phyloP scores from a whole-genome alignment of 164 flowering plant genomes.

The Annona squamosa region DNA sequence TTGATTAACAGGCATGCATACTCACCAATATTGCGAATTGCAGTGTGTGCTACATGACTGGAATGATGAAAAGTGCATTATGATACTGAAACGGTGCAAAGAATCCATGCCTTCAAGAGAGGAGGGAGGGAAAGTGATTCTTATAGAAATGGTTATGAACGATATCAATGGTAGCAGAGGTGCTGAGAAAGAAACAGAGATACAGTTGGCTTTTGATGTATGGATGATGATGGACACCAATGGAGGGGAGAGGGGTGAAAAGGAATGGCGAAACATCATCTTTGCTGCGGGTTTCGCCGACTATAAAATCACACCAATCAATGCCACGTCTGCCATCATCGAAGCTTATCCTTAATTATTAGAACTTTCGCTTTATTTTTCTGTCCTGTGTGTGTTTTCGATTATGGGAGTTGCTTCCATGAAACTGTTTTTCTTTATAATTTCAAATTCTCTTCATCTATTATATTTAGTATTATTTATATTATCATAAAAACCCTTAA shows the following conservation, averaged over 20 bases:
- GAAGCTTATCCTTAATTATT: too few species aligned
- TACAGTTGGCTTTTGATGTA: not conserved
- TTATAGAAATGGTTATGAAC: constrained; percentile 32
- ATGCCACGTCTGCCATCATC: too few species aligned
- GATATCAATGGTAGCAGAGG: not conserved
- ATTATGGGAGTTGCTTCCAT: too few species aligned
- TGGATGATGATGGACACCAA: constrained; percentile 20
- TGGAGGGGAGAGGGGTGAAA: constrained; percentile 25
- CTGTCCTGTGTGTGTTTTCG: too few species aligned
- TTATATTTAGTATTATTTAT: too few species aligned
- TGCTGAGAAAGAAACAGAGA: constrained; percentile 22
- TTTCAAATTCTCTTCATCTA: too few species aligned
- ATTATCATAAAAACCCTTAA: too few species aligned
- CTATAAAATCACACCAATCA: constrained; percentile 3
- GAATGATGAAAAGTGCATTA: constrained; percentile 34
- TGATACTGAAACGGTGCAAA: constrained; percentile 32
- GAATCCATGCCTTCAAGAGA: constrained; percentile 22
- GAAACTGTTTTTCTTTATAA: too few species aligned
- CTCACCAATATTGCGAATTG: not conserved
- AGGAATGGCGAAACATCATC: too few species aligned
- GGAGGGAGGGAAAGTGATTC: constrained; percentile 39
- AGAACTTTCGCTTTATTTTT: too few species aligned
- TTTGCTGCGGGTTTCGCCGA: too few species aligned
- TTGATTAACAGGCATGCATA: too few species aligned
- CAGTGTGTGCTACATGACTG: constrained; percentile 24